Conservation (phyloP, 2,329 filamentous ascomycete genomes). For the Triangularia verruculosa region DNA sequence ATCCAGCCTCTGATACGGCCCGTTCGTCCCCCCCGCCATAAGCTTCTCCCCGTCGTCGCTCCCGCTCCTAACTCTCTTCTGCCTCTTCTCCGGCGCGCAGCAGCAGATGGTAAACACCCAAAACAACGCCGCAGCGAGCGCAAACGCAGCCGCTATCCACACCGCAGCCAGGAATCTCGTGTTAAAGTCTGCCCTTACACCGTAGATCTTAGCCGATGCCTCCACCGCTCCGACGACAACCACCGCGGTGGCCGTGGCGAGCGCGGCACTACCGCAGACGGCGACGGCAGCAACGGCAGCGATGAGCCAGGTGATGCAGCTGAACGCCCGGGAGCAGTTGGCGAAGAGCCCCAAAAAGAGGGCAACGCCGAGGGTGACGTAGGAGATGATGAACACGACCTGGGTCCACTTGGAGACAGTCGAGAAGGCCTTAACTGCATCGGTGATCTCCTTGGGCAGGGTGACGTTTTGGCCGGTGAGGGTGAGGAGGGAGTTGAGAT, state of each 20-base stretch:
- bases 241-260: constrained; percentile 71
- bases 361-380: constrained; percentile 66
- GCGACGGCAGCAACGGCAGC: constrained; percentile 58
- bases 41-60: constrained; percentile 50
- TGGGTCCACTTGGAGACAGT: constrained; percentile 78
- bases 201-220: constrained; percentile 65
- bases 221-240: constrained; percentile 69
- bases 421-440: constrained; percentile 69
- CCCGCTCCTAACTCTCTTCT: constrained; percentile 23
- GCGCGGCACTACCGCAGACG: constrained; percentile 62
- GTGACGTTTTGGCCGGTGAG: constrained; percentile 53
- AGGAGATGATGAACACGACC: constrained; percentile 72
- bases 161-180: constrained; percentile 65
- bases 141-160: constrained; percentile 79
- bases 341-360: constrained; percentile 78
- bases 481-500: constrained; percentile 52
- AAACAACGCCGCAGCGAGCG: constrained; percentile 74
- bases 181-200: constrained; percentile 66
- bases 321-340: constrained; percentile 77
- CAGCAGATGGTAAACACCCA: constrained; percentile 92
- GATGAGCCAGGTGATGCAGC: constrained; percentile 77
- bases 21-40: constrained; percentile 35
- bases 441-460: constrained; percentile 64
- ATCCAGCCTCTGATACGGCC: constrained; percentile 46
- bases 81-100: constrained; percentile 63